phyloP scores from a whole-genome alignment of 768 basidiomycete genomes.

The Pholiota microspora region DNA sequence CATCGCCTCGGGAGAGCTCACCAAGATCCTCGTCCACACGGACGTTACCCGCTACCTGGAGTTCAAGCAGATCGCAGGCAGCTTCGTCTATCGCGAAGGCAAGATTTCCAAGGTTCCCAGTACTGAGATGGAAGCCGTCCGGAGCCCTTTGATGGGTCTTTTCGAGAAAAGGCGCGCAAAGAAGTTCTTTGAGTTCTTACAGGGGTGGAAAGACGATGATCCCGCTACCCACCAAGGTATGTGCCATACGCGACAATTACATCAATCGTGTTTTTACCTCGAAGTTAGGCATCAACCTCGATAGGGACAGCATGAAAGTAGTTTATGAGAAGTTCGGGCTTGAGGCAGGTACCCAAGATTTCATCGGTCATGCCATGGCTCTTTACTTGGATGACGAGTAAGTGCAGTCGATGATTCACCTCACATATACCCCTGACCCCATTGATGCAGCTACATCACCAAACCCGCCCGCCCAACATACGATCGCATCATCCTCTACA shows the following conservation, averaged over 20 bases:
- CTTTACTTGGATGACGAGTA: conserved; percentile 97
- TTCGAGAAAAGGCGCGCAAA: conserved; percentile 98
- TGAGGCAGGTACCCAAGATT: conserved; percentile 97
- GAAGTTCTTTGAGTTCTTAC: conserved; percentile 98
- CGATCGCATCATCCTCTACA: conserved; percentile 95
- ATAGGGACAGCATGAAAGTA: conserved; percentile 87
- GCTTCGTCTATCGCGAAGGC: conserved; percentile 96
- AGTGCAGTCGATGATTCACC: conserved; percentile 29
- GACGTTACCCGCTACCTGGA: conserved; percentile 98
- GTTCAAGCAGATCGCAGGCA: conserved; percentile 99
- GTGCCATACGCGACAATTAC: not conserved
- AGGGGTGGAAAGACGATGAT: conserved; percentile 93
- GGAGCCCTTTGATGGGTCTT: conserved; percentile 95
- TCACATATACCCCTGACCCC: conserved; percentile 1
- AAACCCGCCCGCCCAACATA: conserved; percentile 89
- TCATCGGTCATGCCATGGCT: conserved; percentile 99
- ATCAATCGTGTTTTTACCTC: conserved; percentile 3
- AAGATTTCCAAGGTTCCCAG: conserved; percentile 97
- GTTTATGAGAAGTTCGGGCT: conserved; percentile 98
- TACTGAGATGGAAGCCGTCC: conserved; percentile 96
- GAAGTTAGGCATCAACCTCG: conserved; percentile 74
- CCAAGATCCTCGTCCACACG: conserved; percentile 97
- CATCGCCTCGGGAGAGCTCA: conserved; percentile 96
- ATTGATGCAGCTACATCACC: conserved; percentile 75
- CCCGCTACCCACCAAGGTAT: conserved; percentile 94